Evolutionary conservation across 805 yeast genomes (phyloP).

Genomic region (Ogataea kodamae): DNA sequence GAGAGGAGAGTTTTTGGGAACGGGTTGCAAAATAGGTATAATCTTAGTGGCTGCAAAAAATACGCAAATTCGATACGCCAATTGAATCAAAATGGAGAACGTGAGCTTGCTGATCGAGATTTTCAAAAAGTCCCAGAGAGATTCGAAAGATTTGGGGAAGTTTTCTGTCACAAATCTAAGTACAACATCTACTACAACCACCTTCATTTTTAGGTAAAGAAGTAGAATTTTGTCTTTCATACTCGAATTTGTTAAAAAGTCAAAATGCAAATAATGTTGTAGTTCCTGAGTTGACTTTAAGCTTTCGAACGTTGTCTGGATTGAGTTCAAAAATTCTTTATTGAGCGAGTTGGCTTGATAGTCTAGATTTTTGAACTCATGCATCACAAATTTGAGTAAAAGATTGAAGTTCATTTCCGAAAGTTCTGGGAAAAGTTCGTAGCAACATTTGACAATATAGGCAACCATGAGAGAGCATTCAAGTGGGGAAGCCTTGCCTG

Average conservation of each 20-base stretch:
- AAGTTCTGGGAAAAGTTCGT: slow-evolving; percentile 87
- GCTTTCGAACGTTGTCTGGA: slow-evolving; percentile 28
- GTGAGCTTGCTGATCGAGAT: slow-evolving; percentile 62
- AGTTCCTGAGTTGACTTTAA: slow-evolving; percentile 21
- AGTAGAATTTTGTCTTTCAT: slow-evolving; percentile 20
- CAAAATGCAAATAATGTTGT: slow-evolving; percentile 17
- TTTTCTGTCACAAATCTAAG: slow-evolving; percentile 46
- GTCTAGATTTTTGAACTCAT: slow-evolving; percentile 34
- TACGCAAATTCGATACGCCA: slow-evolving; percentile 82
- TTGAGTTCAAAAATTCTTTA: slow-evolving; percentile 33
- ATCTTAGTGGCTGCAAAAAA: slow-evolving; percentile 90
- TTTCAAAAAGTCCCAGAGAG: slow-evolving; percentile 52
- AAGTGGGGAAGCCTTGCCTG: slow-evolving; percentile 83
- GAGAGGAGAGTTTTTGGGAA: slow-evolving; percentile 19
- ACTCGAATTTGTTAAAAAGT: slow-evolving; percentile 16
- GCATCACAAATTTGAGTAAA: slow-evolving; percentile 34
- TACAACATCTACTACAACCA: slow-evolving; percentile 26
- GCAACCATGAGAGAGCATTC: slow-evolving; percentile 85
- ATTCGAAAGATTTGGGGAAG: slow-evolving; percentile 49
- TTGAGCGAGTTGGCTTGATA: slow-evolving; percentile 30
- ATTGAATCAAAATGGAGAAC: slow-evolving; percentile 73
- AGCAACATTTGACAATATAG: slow-evolving; percentile 87
- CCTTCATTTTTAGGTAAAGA: slow-evolving; percentile 23
- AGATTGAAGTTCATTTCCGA: slow-evolving; percentile 44
- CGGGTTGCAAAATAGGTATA: slow-evolving; percentile 55